Evolutionary conservation across 495 filamentous ascomycete species (phyloP).

Genomic region (Xanthoparmelia taractica): DNA sequence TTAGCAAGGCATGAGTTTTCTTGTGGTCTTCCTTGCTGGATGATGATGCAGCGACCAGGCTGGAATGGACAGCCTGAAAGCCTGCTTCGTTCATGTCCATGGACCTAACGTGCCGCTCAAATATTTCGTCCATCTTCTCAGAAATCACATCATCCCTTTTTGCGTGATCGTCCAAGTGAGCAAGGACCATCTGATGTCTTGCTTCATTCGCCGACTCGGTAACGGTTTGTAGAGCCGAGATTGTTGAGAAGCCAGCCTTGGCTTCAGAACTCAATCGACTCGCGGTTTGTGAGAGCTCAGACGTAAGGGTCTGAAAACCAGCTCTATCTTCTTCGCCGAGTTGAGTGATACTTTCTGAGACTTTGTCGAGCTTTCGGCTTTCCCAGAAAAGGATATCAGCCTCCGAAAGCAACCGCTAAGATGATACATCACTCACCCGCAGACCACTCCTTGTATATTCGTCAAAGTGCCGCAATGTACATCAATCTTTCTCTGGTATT

Average conservation of each 20-base stretch:
- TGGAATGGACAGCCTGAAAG: neutral
- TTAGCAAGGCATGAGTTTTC: neutral
- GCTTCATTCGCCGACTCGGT: neutral
- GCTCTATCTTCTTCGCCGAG: neutral
- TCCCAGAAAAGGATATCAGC: neutral
- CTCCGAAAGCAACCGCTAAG: neutral
- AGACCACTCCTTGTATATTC: neutral
- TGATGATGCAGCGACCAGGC: neutral
- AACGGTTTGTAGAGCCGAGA: neutral
- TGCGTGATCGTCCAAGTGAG: neutral
- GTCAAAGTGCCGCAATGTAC: neutral
- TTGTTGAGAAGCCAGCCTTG: neutral
- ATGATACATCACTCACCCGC: constrained; percentile 8
- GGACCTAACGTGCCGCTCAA: neutral
- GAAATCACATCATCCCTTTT: neutral
- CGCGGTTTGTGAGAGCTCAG: constrained; percentile 4
- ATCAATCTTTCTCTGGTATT: neutral
- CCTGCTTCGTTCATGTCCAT: neutral
- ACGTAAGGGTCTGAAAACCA: neutral
- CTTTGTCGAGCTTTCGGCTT: constrained; percentile 8
- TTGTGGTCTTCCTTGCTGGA: neutral
- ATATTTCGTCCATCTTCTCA: neutral
- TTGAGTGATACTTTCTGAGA: neutral
- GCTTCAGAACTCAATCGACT: neutral
- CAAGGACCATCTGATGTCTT: neutral